Evolutionary conservation across 176 grass and related monocot genomes (phyloP).

Genomic region (Canna indica): DNA sequence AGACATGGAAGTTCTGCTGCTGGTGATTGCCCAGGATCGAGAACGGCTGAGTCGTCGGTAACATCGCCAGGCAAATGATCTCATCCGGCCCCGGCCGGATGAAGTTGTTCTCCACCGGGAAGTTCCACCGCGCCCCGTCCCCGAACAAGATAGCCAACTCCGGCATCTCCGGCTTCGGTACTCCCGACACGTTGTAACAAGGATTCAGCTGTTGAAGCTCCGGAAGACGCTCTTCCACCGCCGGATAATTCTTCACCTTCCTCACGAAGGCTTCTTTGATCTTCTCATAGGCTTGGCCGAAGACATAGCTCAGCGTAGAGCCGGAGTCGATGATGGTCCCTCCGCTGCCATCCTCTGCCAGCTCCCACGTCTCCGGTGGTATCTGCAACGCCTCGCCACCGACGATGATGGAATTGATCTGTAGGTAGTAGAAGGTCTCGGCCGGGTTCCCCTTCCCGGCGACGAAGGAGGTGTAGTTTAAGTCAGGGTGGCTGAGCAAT

Average conservation of each 20-base stretch:
- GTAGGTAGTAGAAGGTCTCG: constrained; percentile 91
- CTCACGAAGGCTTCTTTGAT: constrained; percentile 62
- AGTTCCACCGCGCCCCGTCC: constrained; percentile 75
- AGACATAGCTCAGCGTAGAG: constrained; percentile 93
- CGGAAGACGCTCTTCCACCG: constrained; percentile 30
- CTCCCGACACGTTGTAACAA: constrained; percentile 83
- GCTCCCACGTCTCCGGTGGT: constrained; percentile 24
- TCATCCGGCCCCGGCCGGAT: constrained; percentile 51
- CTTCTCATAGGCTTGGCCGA: constrained; percentile 47
- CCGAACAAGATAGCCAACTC: constrained; percentile 53
- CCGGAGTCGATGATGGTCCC: constrained; percentile 91
- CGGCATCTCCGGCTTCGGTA: constrained; percentile 48
- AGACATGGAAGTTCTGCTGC: constrained; percentile 90
- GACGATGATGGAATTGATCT: constrained; percentile 42
- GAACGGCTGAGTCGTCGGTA: constrained; percentile 43
- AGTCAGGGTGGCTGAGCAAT: constrained; percentile 29
- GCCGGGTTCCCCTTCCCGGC: background rate
- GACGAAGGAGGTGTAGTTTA: constrained; percentile 78
- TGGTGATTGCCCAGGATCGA: constrained; percentile 87
- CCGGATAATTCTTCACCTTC: constrained; percentile 36
- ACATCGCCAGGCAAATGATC: constrained; percentile 65
- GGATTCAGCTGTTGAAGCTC: constrained; percentile 57
- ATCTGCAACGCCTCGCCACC: constrained; percentile 44
- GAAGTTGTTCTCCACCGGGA: constrained; percentile 85
- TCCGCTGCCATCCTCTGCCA: constrained; percentile 40